Evolutionary conservation across 2,329 filamentous ascomycete species (phyloP).

Genomic region (Diaporthe helianthi): DNA sequence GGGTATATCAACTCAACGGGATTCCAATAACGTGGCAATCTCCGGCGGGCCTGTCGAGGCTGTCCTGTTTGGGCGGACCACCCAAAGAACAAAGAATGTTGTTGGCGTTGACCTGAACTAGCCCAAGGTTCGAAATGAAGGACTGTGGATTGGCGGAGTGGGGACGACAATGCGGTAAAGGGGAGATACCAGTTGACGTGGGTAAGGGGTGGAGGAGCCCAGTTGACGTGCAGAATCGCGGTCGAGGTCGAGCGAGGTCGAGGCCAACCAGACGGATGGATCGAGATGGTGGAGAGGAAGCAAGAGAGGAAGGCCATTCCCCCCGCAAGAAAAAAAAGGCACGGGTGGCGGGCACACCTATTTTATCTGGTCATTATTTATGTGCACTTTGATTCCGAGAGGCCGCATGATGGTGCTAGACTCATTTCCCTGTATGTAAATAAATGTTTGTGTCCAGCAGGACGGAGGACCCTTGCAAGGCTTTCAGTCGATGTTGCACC

Average conservation of each 20-base stretch:
- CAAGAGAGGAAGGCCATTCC: not conserved
- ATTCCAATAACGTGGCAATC: slow-evolving; percentile 21
- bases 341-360: not conserved
- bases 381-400: not conserved
- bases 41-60: slow-evolving; percentile 22
- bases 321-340: too few relatives aligned
- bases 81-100: slow-evolving; percentile 19
- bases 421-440: slow-evolving; percentile 30
- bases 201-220: slow-evolving; percentile 30
- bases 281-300: slow-evolving; percentile 6
- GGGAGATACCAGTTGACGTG: slow-evolving; percentile 30
- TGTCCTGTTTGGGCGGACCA: slow-evolving; percentile 8
- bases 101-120: not conserved
- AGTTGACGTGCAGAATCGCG: slow-evolving; percentile 32
- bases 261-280: slow-evolving; percentile 8
- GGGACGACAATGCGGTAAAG: slow-evolving; percentile 32
- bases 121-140: slow-evolving; percentile 22
- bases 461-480: slow-evolving; percentile 7
- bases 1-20: slow-evolving; percentile 5
- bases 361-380: not conserved
- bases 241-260: slow-evolving; percentile 6
- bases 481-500: too few relatives aligned
- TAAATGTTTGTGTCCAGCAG: slow-evolving; percentile 13
- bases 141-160: slow-evolving; percentile 32
- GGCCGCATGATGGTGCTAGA: slow-evolving; percentile 31